These are phyloP conservation scores for Schizophyllum commune DNA, from an alignment of 1,284 basidiomycete genomes.

Conservation along the genomic window DNA sequence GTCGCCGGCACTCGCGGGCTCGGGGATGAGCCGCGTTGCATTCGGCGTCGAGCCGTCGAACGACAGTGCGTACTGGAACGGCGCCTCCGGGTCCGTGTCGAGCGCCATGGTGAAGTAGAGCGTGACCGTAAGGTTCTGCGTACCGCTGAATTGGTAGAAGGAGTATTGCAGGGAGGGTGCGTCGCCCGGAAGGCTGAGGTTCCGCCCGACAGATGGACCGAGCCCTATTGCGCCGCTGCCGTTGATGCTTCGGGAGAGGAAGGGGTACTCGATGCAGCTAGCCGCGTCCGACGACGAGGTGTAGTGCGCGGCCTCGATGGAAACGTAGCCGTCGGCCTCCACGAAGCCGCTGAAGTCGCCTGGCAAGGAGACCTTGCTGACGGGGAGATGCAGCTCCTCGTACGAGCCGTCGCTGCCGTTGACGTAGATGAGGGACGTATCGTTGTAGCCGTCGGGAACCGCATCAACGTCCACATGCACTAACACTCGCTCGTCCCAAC, in stretches of 20 bases:
- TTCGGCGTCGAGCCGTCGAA: slow-evolving; percentile 38
- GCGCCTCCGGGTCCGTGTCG: slow-evolving; percentile 32
- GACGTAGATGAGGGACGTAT: slow-evolving; percentile 42
- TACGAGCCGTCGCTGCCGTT: slow-evolving; percentile 10
- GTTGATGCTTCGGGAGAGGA: slow-evolving; percentile 50
- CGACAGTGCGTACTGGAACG: slow-evolving; percentile 49
- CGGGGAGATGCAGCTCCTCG: slow-evolving; percentile 4
- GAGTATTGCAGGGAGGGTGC: slow-evolving; percentile 64
- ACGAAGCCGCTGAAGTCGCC: slow-evolving; percentile 39
- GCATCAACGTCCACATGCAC: slow-evolving; percentile 54
- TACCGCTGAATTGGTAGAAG: slow-evolving; percentile 39
- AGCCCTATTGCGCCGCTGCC: slow-evolving; percentile 28
- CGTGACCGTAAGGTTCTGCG: slow-evolving; percentile 39
- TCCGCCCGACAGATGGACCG: slow-evolving; percentile 35
- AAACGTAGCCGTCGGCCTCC: slow-evolving; percentile 55
- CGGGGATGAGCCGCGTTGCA: slow-evolving; percentile 45
- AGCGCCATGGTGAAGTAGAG: slow-evolving; percentile 51
- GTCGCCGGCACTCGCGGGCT: slow-evolving; percentile 34
- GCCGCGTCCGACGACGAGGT: slow-evolving; percentile 41
- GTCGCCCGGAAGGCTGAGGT: slow-evolving; percentile 46
- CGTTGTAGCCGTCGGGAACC: slow-evolving; percentile 32
- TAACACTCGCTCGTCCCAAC: slow-evolving; percentile 46
- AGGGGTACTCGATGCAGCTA: slow-evolving; percentile 49
- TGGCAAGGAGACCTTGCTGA: neutral
- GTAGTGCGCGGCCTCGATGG: slow-evolving; percentile 59